Evolutionary conservation across 2,329 filamentous ascomycete genomes (phyloP).

Genomic region (Lasiodiplodia citricola): DNA sequence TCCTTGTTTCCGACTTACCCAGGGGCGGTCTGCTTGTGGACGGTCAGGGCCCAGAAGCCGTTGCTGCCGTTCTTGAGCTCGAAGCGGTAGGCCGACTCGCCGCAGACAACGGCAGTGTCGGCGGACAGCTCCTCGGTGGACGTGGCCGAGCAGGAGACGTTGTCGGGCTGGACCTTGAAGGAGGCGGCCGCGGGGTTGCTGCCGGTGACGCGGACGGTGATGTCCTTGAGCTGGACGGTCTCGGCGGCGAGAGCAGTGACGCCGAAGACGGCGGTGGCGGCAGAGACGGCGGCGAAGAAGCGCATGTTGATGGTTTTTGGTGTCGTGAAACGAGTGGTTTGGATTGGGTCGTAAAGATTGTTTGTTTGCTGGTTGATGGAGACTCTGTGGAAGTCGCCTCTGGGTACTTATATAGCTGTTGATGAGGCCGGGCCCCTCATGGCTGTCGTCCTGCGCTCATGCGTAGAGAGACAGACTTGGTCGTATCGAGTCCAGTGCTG

Average conservation of each 20-base stretch:
- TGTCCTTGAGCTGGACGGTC: slow-evolving; percentile 11
- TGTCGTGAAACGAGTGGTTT: background rate
- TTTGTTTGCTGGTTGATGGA: background rate
- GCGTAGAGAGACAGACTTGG: background rate
- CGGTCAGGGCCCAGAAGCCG: slow-evolving; percentile 4
- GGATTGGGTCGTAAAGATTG: background rate
- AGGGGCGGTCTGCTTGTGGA: slow-evolving; percentile 9
- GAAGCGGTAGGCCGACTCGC: slow-evolving; percentile 13
- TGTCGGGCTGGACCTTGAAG: slow-evolving; percentile 11
- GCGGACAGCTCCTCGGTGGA: background rate
- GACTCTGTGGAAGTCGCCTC: background rate
- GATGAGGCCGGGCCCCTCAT: background rate
- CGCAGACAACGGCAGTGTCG: background rate
- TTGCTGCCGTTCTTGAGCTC: slow-evolving; percentile 1
- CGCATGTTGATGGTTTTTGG: slow-evolving; percentile 21
- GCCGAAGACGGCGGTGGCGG: slow-evolving; percentile 5
- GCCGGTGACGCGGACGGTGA: slow-evolving; percentile 12
- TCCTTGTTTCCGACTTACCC: background rate
- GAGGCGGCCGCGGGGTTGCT: background rate
- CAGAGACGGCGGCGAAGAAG: background rate
- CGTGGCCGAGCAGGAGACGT: slow-evolving; percentile 5
- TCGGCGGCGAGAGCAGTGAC: background rate
- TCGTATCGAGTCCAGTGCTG: background rate
- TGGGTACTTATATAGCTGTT: background rate
- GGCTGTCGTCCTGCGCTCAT: background rate